Percentiles rank a stretch among this genome's conserved stretches.
Evolutionary conservation across 768 basidiomycete genomes (phyloP).

Genomic region (Phaffia australis): DNA sequence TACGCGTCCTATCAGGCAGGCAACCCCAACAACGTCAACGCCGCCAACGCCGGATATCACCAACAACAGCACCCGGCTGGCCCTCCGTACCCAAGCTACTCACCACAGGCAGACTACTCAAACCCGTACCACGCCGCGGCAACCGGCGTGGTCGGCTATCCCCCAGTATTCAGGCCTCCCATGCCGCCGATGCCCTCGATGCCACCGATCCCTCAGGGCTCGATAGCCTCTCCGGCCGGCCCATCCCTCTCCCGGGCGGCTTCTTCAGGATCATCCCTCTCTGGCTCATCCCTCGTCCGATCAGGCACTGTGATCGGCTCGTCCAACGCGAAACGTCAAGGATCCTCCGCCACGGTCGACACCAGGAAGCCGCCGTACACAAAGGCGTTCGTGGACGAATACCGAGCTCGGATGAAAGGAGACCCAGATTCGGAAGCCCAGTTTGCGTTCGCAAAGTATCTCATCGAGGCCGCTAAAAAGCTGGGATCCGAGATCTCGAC

Average conservation of each 20-base stretch:
- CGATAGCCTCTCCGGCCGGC: constrained; percentile 30
- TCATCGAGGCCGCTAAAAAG: constrained; percentile 87
- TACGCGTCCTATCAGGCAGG: no score
- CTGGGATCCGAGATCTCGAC: constrained; percentile 53
- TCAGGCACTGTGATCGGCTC: constrained; percentile 36
- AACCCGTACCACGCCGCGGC: constrained; percentile 38
- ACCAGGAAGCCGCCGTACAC: constrained; percentile 57
- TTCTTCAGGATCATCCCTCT: constrained; percentile 30
- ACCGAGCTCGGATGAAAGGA: constrained; percentile 89
- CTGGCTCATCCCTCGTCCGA: constrained; percentile 17
- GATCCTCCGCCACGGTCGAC: constrained; percentile 36
- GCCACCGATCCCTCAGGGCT: constrained; percentile 32
- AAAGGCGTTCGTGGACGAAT: constrained; percentile 93
- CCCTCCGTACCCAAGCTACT: constrained; percentile 24
- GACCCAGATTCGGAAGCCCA: constrained; percentile 98
- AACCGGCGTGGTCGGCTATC: constrained; percentile 35
- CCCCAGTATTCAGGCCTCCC: constrained; percentile 20
- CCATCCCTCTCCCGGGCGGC: constrained; percentile 4
- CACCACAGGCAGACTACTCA: constrained; percentile 31
- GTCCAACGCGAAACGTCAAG: constrained; percentile 34
- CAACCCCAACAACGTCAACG: background rate
- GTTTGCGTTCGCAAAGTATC: constrained; percentile 94
- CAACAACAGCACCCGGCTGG: constrained; percentile 22
- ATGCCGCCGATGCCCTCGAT: constrained; percentile 22
- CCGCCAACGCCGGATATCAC: background rate